Evolutionary conservation across 164 flowering plant genomes (phyloP).

Genomic region (Vitis labrusca): DNA sequence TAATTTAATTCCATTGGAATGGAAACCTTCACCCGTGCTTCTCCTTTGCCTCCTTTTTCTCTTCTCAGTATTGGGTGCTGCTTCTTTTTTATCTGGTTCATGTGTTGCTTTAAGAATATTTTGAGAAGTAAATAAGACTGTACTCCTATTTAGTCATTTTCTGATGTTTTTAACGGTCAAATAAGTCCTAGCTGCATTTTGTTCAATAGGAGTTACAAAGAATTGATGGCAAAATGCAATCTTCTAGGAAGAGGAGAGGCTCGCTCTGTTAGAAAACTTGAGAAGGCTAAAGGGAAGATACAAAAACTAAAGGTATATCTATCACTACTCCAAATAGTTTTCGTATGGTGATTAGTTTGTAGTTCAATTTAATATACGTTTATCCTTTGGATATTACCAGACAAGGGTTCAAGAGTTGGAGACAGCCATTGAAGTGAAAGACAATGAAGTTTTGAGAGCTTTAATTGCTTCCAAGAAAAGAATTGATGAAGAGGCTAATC

Average conservation of each 20-base stretch:
- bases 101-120: no score
- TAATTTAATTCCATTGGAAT: no score
- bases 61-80: no score
- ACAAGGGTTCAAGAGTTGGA: conserved; percentile 72
- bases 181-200: neutral
- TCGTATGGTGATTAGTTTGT: neutral
- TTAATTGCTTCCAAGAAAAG: conserved; percentile 45
- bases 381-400: conserved; percentile 33
- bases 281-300: conserved; percentile 69
- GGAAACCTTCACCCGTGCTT: no score
- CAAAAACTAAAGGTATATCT: conserved; percentile 63
- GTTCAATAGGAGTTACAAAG: conserved; percentile 77
- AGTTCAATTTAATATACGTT: neutral
- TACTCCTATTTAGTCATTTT: no score
- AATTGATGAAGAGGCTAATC: conserved; percentile 8
- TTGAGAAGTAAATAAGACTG: no score
- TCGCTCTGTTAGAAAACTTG: conserved; percentile 59
- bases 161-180: no score
- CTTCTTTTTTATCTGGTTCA: no score
- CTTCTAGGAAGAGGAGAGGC: conserved; percentile 83
- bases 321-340: neutral
- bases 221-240: conserved; percentile 88
- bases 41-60: no score
- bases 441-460: conserved; percentile 63
- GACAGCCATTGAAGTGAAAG: conserved; percentile 61